These are phyloP conservation scores for Vanrija sp. DNA, from an alignment of 1,284 basidiomycete species.

Conservation along the genomic window DNA sequence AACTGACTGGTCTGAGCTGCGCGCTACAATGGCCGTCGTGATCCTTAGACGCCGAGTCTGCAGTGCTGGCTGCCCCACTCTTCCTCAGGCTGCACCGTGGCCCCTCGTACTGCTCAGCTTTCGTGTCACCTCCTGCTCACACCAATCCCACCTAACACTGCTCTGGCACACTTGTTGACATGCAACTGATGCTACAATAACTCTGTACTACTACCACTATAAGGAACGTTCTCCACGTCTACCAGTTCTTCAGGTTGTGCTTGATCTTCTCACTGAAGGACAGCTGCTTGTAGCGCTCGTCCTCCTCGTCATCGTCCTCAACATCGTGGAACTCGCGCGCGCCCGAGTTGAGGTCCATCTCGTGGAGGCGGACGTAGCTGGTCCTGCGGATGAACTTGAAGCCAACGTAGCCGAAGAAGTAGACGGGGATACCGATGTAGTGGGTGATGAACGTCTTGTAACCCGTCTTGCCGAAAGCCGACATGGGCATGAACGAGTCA, in stretches of 20 bases:
- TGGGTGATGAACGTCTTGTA: constrained; percentile 61
- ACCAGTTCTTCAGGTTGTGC: constrained; percentile 44
- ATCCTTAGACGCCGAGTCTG: too few species aligned
- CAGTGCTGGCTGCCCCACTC: too few species aligned
- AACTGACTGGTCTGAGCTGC: too few species aligned
- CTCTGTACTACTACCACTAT: too few species aligned
- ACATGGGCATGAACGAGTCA: constrained; percentile 54
- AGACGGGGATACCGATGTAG: constrained; percentile 50
- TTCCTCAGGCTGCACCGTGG: too few species aligned
- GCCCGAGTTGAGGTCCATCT: constrained; percentile 64
- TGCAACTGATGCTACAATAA: too few species aligned
- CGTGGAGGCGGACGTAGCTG: constrained; percentile 53
- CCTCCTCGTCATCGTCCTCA: constrained; percentile 50
- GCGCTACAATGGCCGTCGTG: too few species aligned
- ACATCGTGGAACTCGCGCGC: constrained; percentile 64
- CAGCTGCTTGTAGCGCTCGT: constrained; percentile 25
- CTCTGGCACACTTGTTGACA: too few species aligned
- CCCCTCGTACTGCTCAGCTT: too few species aligned
- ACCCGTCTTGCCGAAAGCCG: constrained; percentile 32
- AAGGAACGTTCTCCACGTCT: neutral
- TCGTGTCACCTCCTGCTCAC: too few species aligned
- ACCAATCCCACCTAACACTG: too few species aligned
- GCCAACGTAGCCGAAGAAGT: constrained; percentile 58
- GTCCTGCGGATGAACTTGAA: constrained; percentile 61
- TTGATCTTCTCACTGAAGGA: constrained; percentile 37